Evolutionary conservation across 306 rosid genomes (phyloP).

Genomic region (Prunus dulcis): DNA sequence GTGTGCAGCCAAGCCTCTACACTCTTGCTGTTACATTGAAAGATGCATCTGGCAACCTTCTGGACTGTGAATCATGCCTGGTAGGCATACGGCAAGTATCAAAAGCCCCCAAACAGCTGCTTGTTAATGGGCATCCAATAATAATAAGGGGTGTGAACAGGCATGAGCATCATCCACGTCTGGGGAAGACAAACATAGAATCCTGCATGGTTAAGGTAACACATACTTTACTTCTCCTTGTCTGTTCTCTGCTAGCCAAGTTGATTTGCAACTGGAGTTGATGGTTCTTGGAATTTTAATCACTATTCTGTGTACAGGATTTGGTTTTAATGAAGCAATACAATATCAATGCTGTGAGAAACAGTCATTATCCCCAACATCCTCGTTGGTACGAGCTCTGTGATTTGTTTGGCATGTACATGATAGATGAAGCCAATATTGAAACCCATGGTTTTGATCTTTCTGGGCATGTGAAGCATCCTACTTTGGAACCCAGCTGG

Average conservation of each 20-base stretch:
- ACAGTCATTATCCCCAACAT: constrained; percentile 99
- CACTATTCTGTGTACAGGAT: constrained; percentile 52
- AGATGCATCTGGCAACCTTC: constrained; percentile 61
- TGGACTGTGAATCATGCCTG: constrained; percentile 82
- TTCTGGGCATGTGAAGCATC: constrained; percentile 74
- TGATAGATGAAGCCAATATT: constrained; percentile 98
- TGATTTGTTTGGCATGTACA: constrained; percentile 90
- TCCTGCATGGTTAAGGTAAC: constrained; percentile 91
- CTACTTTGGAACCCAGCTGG: constrained; percentile 87
- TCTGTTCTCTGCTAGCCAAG: constrained; percentile 3
- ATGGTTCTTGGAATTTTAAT: constrained; percentile 18
- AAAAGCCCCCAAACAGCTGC: constrained; percentile 82
- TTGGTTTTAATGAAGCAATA: constrained; percentile 86
- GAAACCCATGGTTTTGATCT: constrained; percentile 87
- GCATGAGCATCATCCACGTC: constrained; percentile 94
- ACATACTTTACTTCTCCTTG: constrained; percentile 4
- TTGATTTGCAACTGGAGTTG: not conserved
- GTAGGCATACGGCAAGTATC: constrained; percentile 78
- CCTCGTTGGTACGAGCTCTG: constrained; percentile 96
- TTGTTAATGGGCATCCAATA: constrained; percentile 81
- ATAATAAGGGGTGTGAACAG: constrained; percentile 90
- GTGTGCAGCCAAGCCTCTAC: constrained; percentile 76
- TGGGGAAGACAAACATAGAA: constrained; percentile 92
- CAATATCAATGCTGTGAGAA: constrained; percentile 92
- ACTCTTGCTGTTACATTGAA: constrained; percentile 70